Evolutionary conservation across 805 yeast genomes (phyloP).

Genomic region (Saccharomycopsis babjevae): DNA sequence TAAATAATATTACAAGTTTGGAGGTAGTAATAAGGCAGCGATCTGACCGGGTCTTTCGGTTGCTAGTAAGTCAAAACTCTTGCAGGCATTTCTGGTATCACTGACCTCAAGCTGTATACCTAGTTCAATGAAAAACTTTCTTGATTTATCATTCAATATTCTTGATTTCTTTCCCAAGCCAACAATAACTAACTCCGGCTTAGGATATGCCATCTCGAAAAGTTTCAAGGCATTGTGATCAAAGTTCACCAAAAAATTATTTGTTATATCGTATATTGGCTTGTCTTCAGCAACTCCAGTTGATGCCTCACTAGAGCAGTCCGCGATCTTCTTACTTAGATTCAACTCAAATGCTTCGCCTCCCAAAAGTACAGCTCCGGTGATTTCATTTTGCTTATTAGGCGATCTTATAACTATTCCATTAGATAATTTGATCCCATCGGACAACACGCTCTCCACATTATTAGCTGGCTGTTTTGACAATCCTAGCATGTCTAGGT

Average conservation of each 20-base stretch:
- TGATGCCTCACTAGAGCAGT: neutral
- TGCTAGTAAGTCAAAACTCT: conserved; percentile 62
- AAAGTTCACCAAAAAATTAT: conserved; percentile 46
- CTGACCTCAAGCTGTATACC: conserved; percentile 68
- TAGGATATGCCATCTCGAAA: conserved; percentile 52
- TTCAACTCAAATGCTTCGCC: conserved; percentile 56
- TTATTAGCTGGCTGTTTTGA: conserved; percentile 38
- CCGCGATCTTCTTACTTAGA: conserved; percentile 22
- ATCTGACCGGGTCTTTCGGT: conserved; percentile 69
- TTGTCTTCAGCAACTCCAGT: neutral
- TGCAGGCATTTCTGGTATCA: conserved; percentile 57
- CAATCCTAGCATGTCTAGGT: conserved; percentile 36
- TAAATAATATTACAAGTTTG: conserved; percentile 34
- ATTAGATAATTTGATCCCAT: conserved; percentile 52
- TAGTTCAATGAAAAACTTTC: conserved; percentile 36
- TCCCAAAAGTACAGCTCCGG: conserved; percentile 41
- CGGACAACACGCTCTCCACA: conserved; percentile 38
- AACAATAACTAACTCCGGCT: conserved; percentile 64
- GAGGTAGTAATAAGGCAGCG: conserved; percentile 67
- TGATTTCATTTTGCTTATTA: conserved; percentile 27
- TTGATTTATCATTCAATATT: conserved; percentile 48
- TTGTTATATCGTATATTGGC: conserved; percentile 29
- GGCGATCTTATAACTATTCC: conserved; percentile 39
- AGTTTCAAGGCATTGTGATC: conserved; percentile 35
- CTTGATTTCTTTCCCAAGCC: conserved; percentile 63